Percentiles rank a stretch among this genome's conserved stretches.
Evolutionary conservation across 2,329 filamentous ascomycete species (phyloP).

Genomic region (Phialophora tarda): DNA sequence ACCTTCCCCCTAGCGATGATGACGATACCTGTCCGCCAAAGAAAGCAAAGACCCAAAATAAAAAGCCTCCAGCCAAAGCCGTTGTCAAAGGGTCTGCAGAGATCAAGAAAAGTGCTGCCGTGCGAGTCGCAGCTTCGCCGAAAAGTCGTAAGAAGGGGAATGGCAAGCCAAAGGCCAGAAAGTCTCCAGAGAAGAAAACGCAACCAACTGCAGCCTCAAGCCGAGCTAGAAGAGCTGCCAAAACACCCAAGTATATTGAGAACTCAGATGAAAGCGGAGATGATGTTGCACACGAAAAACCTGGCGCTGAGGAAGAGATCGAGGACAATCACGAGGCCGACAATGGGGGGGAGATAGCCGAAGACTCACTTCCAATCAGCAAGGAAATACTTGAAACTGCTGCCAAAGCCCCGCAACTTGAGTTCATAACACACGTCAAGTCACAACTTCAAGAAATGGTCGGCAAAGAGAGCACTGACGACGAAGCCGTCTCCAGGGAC

Average conservation of each 20-base stretch:
- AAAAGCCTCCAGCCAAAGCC: conserved; percentile 2
- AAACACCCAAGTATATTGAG: conserved; percentile 26
- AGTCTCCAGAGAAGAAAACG: conserved; percentile 2
- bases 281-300: background rate
- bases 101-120: conserved; percentile 1
- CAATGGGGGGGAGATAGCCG: background rate
- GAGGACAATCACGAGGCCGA: background rate
- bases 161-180: background rate
- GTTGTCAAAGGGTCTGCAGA: background rate
- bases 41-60: conserved; percentile 22
- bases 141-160: conserved; percentile 10
- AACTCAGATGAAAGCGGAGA: conserved; percentile 15
- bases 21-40: conserved; percentile 18
- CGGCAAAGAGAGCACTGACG: conserved; percentile 9
- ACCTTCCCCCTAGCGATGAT: conserved; percentile 21
- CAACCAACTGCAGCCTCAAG: conserved; percentile 24
- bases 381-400: conserved; percentile 10
- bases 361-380: conserved; percentile 25
- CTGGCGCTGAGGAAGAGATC: background rate
- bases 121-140: conserved; percentile 2
- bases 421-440: conserved; percentile 7
- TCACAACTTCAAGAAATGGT: conserved; percentile 22
- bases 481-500: background rate
- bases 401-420: background rate
- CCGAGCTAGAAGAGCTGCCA: conserved; percentile 22